Evolutionary conservation across 306 rosid genomes (phyloP), one percentile per base, ranked within the genome.

Genomic region (Luffa acutangula): DNA sequence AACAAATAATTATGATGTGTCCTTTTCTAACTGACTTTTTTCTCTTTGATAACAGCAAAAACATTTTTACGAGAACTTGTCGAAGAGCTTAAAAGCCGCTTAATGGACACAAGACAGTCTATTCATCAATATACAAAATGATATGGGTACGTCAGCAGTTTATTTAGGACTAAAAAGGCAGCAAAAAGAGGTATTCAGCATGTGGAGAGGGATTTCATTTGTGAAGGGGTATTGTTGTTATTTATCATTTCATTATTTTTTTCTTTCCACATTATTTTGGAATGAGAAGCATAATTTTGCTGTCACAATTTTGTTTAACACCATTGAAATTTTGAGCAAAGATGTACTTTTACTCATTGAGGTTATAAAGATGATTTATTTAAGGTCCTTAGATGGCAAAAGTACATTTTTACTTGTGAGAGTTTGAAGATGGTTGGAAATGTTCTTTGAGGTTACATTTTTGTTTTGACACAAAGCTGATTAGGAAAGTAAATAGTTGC

Each of bases 1-100:
- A 45, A 46, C 76, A 2, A 45, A 43, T 7, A 21, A 70, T 3
- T 45, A 39, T 70, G 11, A 12, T 43, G 34, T 3, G 21, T 70
- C 6, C 21, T 20, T 70, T 21, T 70, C 54, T 70, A 25, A 70
- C 57, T 2, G n/a, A 45, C 18, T 10, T 69, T 41, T 21, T 21
- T 42, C 36, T 70, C 39, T 45, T 45, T 25, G n/a, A 56, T 45
- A 11, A 45, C 56, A 70, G 76, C 76, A 70, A 70, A 70, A 70
- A 11, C 76, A 45, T 2, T 70, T 70, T 5, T 70, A 70, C 1
- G 39, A 70, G 76, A 12, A 45, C 6, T 70, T 70, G 76, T 45
- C 56, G 36, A 70, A 70, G 56, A 70, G 76, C 76, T 45, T 70
- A 43, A 70, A 70, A 45, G 20, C 76, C 4, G 76, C 76, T 43